phyloP scores from a whole-genome alignment of 129 eudicot genomes.

The Kitagawia praeruptora region DNA sequence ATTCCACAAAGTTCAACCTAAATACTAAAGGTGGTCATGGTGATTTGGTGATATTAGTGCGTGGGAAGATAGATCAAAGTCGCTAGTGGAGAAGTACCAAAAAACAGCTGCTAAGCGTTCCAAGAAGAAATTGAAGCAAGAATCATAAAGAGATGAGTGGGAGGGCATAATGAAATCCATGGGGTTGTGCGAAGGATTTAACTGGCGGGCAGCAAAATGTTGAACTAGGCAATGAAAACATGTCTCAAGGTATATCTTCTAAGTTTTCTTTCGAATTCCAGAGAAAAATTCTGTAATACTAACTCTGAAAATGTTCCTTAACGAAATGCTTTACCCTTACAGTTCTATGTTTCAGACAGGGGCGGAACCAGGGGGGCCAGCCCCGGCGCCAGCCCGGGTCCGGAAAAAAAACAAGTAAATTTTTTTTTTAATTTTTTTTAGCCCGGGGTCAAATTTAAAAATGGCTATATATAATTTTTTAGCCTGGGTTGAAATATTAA shows the following conservation, averaged over 20 bases:
- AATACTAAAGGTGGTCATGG: constrained; percentile 90
- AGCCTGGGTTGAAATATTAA: too few species aligned
- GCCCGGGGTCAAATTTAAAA: too few species aligned
- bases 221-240: constrained; percentile 61
- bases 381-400: too few species aligned
- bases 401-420: too few species aligned
- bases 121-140: constrained; percentile 49
- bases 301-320: neutral
- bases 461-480: too few species aligned
- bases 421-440: too few species aligned
- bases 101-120: constrained; percentile 41
- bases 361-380: too few species aligned
- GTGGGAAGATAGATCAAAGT: constrained; percentile 90
- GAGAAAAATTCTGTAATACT: constrained; percentile 60
- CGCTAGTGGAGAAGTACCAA: constrained; percentile 72
- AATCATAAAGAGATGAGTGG: constrained; percentile 49
- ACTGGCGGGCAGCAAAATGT: constrained; percentile 79
- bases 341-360: neutral
- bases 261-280: constrained; percentile 87
- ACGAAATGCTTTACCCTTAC: neutral
- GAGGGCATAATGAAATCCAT: constrained; percentile 97
- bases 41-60: constrained; percentile 52
- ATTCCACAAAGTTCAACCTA: constrained; percentile 63
- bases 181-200: constrained; percentile 93
- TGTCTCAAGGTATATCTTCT: constrained; percentile 70